These are phyloP conservation scores for Aspergillus pseudotamarii DNA, from an alignment of 2,329 filamentous ascomycete genomes.

Conservation along the genomic window DNA sequence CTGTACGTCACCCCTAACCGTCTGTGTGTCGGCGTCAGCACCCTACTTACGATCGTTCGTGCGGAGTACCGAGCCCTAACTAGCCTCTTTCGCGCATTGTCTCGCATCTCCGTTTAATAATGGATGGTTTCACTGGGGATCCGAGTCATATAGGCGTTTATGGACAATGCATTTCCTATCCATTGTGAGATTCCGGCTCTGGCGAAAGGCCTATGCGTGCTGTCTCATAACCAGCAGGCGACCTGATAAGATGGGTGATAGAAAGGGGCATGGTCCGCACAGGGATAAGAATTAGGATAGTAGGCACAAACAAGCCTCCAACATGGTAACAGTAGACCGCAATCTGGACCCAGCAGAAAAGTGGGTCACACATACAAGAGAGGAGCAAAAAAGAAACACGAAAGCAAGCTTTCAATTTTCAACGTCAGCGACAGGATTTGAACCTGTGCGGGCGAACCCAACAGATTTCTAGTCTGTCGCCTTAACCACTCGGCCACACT, in stretches of 20 bases:
- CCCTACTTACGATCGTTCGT: background rate
- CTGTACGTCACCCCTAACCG: background rate
- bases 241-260: no score
- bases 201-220: no score
- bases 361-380: background rate
- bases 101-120: background rate
- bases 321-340: no score
- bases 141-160: no score
- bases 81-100: background rate
- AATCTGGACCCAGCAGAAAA: background rate
- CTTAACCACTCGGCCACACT: conserved; percentile 1
- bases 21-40: background rate
- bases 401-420: background rate
- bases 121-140: background rate
- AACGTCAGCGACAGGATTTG: conserved; percentile 1
- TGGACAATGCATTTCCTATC: no score
- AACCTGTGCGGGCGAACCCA: conserved; percentile 1
- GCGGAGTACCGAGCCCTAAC: background rate
- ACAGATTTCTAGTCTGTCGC: conserved; percentile 2
- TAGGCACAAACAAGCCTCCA: background rate
- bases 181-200: no score
- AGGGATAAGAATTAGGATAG: no score
- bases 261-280: no score
- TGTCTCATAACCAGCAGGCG: no score
- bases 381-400: background rate